Evolutionary conservation across 768 basidiomycete species (phyloP).

Genomic region (Tremella mesenterica): DNA sequence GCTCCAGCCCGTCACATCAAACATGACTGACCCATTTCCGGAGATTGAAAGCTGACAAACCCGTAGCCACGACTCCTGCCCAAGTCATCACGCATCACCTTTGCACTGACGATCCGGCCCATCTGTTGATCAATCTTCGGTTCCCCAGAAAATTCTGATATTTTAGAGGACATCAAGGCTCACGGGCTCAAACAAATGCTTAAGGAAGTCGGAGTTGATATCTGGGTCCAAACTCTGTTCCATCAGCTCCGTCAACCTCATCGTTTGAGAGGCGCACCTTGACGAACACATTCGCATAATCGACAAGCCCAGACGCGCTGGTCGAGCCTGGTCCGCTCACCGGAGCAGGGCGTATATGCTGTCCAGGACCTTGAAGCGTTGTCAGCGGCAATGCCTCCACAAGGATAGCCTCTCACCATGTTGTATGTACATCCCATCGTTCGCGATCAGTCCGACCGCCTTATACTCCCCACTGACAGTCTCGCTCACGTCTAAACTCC

Average conservation of each 20-base stretch:
- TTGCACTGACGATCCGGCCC: slow-evolving; percentile 30
- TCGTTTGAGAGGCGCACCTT: slow-evolving; percentile 15
- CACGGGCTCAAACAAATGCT: slow-evolving; percentile 22
- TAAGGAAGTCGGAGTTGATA: slow-evolving; percentile 28
- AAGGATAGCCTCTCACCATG: slow-evolving; percentile 20
- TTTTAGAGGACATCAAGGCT: slow-evolving; percentile 2
- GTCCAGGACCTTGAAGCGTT: slow-evolving; percentile 25
- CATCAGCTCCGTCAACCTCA: not conserved
- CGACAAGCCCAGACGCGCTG: slow-evolving; percentile 31
- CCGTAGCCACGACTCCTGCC: slow-evolving; percentile 91
- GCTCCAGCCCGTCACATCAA: not conserved
- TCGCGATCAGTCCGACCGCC: slow-evolving; percentile 20
- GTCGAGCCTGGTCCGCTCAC: slow-evolving; percentile 24
- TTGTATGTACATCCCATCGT: slow-evolving; percentile 28
- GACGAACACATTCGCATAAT: slow-evolving; percentile 32
- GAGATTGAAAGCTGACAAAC: slow-evolving; percentile 68
- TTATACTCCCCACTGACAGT: slow-evolving; percentile 16
- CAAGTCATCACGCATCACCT: slow-evolving; percentile 88
- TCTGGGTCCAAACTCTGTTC: slow-evolving; percentile 31
- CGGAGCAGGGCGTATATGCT: slow-evolving; percentile 33
- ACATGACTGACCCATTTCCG: slow-evolving; percentile 26
- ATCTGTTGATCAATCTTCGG: slow-evolving; percentile 9
- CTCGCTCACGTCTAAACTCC: slow-evolving; percentile 22
- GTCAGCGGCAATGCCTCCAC: not conserved
- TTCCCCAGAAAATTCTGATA: not conserved